A percentile compares a stretch with the other conserved stretches of the same genome.
Conservation (phyloP, 305 asterid genomes). For the Fraxinus albicans region DNA sequence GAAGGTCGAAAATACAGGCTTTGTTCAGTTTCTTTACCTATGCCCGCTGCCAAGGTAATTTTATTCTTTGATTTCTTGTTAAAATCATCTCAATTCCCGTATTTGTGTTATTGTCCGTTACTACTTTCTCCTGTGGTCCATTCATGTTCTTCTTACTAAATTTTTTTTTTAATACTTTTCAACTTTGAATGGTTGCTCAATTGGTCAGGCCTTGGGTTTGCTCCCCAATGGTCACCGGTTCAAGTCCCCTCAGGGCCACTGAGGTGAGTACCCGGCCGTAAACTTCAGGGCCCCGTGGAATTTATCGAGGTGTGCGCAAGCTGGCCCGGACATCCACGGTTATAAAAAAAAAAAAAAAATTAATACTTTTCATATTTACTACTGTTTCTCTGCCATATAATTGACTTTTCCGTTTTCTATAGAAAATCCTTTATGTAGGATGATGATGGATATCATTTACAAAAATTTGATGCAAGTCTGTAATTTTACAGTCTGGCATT, state of each 20-base stretch:
- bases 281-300: too few relatives aligned
- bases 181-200: too few relatives aligned
- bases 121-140: not conserved
- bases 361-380: not conserved
- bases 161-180: not conserved
- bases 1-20: constrained; percentile 54
- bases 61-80: constrained; percentile 15
- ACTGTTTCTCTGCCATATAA: constrained; percentile 8
- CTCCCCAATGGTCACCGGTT: too few relatives aligned
- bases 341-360: too few relatives aligned
- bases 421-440: too few relatives aligned
- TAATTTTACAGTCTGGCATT: not conserved
- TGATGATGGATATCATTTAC: not conserved
- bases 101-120: not conserved
- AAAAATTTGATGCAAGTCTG: not conserved
- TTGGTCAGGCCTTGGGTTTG: too few relatives aligned
- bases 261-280: too few relatives aligned
- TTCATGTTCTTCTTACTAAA: not conserved
- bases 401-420: not conserved
- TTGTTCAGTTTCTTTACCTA: constrained; percentile 70
- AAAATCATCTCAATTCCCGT: not conserved
- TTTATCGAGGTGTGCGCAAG: too few relatives aligned
- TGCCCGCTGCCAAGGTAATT: constrained; percentile 62
- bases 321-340: too few relatives aligned
- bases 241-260: too few relatives aligned